Base-by-base conservation (phyloP, 192 early-diverging fungal genomes). In the Entomortierella beljakovae region DNA sequence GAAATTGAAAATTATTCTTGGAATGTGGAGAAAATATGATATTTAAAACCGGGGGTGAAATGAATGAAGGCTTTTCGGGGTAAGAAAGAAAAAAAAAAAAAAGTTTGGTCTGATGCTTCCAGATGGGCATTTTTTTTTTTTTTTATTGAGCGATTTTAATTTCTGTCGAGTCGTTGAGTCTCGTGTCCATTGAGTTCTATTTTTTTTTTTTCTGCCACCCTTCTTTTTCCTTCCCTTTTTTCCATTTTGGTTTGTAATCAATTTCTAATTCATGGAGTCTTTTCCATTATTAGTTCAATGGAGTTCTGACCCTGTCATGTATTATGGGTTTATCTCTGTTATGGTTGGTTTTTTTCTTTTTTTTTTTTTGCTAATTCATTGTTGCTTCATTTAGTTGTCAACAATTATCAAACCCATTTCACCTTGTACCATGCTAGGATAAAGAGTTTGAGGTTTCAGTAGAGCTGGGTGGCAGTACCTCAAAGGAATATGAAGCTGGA, bases 241-340 rank as follows among this genome's bases (percentile, higher is more conserved):
- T 38, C 37, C 13, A 38, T 13, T 38, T 6, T 38, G 6, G 13
- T 38, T 38, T 38, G 6, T 8, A 38, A 38, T 8, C 13, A 38
- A 6, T 38, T 51, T 31, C n/a, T 23, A 37, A 11, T 38, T 38
- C 63, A 74, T 74, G 75, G 56, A 79, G 29, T 55, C 67, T 35
- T 79, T 79, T 61, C 75, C 75, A 55, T 57, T 79, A 42, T 54
- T 79, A 57, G 42, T 58, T 18, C 67, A 70, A 55, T 79, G 67
- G 75, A 69, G 68, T n/a, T 35, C 55, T 28, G 50, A 49, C 15
- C 75, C 75, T 18, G 46, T 33, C 6, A 49, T 64, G 46, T 79
- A 79, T 37, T 62, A 79, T 37, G 75, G 75, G 3, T 79, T 79
- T 32, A 33, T 79, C 6, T 52, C 75, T 2, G 61, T 79, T 34